Evolutionary conservation across 2,329 filamentous ascomycete genomes (phyloP), one percentile per base, ranked within the genome.

Genomic region (Cladorrhinum sp.): DNA sequence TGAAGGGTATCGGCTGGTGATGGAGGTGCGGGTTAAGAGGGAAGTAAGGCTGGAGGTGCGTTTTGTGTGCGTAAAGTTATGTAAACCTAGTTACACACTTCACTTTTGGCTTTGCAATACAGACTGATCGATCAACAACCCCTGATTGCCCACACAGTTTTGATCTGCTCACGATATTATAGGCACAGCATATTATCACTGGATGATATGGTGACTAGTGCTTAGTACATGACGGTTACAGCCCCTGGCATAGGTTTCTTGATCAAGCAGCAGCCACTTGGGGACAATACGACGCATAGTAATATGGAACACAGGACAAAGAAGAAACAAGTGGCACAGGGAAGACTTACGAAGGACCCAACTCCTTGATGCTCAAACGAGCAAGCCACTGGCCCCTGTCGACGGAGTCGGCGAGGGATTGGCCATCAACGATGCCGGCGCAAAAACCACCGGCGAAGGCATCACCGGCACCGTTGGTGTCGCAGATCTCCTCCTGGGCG

Each of bases 371-470:
- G 82, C 92, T 95, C 72, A 96, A 82, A 73, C 89, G 89, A 55
- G 95, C 95, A 67, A 99, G 85, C 95, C 95, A 99, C 79, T 97
- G 93, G 66, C 95, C 95, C 84, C 95, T 91, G 75, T 97, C 90
- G 69, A 99, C 84, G 72, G 84, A 84, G 67, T 87, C 86, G 70
- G 90, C 87, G 55, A 99, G 82, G 58, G 86, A 75, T 81, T 95
- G 91, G 76, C 90, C 92, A 77, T 94, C 83, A 64, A 96, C 88
- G 66, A 98, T 82, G 73, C 93, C 95, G 57, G 95, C 95, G 60
- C 91, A 82, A 79, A 99, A 92, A 66, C 95, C 95, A 73, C 92
- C 95, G 62, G 95, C 94, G 72, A 99, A 99, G 57, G 95, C 94
- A 74, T 99, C 95, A 74, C 92, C 95, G 64, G 95, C 95, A 74